A percentile compares a stretch with the other conserved stretches of the same genome.
Conservation (phyloP, 148 eudicot genomes). For the Chenopodium berlandieri region DNA sequence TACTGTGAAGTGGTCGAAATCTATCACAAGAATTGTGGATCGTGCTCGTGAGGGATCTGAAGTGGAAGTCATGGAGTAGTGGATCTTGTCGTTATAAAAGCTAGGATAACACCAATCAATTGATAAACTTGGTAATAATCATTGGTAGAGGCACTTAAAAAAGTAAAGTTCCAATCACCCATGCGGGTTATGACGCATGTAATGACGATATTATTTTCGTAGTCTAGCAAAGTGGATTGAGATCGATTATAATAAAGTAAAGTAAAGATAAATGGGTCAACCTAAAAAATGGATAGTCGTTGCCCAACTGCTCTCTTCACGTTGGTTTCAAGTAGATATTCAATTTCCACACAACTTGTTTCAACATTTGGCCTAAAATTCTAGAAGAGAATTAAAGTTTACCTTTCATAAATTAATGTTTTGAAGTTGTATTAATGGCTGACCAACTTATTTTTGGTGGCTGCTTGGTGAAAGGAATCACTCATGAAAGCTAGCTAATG, state of each 20-base stretch:
- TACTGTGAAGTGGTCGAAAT: no score
- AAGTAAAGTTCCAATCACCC: background rate
- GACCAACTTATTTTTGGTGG: background rate
- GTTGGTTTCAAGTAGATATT: background rate
- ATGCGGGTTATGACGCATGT: slow-evolving; percentile 25
- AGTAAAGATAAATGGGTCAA: background rate
- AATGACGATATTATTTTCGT: slow-evolving; percentile 12
- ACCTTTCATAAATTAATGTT: background rate
- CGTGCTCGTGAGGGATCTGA: background rate
- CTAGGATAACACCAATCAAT: slow-evolving; percentile 1
- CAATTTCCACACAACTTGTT: background rate
- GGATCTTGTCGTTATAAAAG: background rate
- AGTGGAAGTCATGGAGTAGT: background rate
- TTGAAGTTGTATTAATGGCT: background rate
- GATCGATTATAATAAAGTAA: background rate
- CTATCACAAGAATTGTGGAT: no score
- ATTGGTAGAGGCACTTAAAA: background rate
- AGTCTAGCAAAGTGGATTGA: slow-evolving; percentile 13
- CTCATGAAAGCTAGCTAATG: background rate
- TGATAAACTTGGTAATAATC: background rate
- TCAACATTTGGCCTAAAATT: background rate
- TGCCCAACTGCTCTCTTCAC: slow-evolving; percentile 21
- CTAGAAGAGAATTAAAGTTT: background rate
- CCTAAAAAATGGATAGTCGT: background rate
- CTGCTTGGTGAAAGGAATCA: background rate